Base-by-base conservation (phyloP, 202 grass and related monocot genomes). In the Panicum hallii region DNA sequence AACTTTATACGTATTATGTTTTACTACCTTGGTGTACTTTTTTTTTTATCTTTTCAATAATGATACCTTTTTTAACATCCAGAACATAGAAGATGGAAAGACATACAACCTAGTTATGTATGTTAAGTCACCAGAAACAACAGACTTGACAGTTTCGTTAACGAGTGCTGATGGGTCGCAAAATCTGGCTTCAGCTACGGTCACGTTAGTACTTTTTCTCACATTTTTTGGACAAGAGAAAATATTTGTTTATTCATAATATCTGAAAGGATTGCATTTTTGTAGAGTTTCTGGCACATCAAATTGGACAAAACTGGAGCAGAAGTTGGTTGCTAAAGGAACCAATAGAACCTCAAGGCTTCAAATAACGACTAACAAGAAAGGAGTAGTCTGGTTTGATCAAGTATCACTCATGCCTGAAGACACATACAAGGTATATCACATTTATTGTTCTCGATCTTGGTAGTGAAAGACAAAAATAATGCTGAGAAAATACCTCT, bases 371-470 rank as follows among this genome's bases (percentile, higher is more conserved):
- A 90, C 93, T 79, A 92, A 61, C 67, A 96, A 86, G 50, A 89
- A 94, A 60, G 93, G 93, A 41, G 83, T 92, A 86, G 82, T 99
- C 54, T 99, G 93, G 97, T 72, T 99, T 70, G 97, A 99, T 80
- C 97, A 99, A 94, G 88, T 99, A 70, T 99, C 97, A 28, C 79
- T 99, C 41, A 96, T 99, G 93, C 91, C 97, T 71, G 87, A 74
- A 86, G 97, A 99, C 56, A 99, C 97, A 79, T 99, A 92, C 68
- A 92, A 94, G 97, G 97, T 96, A 89, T 56, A 81, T 56, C 48
- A 61, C 62, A 26, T 26, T 0, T 38, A 26, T 17, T 87, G 2
- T 75, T 52, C 4, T 45, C 4, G 9, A 57, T 81, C 4, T 62
- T 80, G 42, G 34, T 52, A 36, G 12, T 54, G 67, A 84, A 56